These are phyloP conservation scores for Capronia coronata DNA, from an alignment of 2,329 filamentous ascomycete species.

Conservation along the genomic window DNA sequence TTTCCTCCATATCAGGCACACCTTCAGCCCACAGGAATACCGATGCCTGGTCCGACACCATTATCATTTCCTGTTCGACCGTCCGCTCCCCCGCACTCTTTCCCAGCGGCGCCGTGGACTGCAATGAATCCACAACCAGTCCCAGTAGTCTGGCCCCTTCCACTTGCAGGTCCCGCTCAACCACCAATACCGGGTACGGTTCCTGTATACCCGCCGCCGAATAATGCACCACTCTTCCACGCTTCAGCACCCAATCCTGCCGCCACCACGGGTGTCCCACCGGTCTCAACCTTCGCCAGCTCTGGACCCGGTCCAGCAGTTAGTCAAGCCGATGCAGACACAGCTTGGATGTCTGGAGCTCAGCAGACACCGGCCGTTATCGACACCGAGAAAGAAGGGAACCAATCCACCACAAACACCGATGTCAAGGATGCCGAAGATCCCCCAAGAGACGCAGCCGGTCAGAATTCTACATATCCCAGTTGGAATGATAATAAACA, in stretches of 20 bases:
- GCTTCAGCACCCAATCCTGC: not conserved
- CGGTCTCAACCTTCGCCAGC: not conserved
- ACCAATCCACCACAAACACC: not conserved
- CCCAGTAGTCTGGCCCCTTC: constrained; percentile 2
- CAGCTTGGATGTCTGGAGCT: not conserved
- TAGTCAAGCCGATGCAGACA: not conserved
- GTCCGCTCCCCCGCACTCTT: not conserved
- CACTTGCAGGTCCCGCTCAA: constrained; percentile 2
- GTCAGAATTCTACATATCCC: too few relatives aligned
- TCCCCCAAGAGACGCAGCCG: too few relatives aligned
- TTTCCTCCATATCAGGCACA: constrained; percentile 1
- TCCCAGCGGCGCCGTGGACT: not conserved
- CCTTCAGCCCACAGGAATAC: not conserved
- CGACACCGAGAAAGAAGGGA: not conserved
- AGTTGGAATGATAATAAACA: not conserved
- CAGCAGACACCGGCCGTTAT: not conserved
- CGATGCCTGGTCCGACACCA: constrained; percentile 1
- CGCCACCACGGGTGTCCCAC: not conserved
- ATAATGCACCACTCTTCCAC: constrained; percentile 10
- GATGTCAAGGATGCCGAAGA: not conserved
- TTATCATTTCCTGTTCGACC: not conserved
- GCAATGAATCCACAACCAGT: constrained; percentile 1
- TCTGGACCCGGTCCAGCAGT: not conserved
- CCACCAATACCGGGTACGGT: constrained; percentile 4
- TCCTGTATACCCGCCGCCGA: constrained; percentile 9